Evolutionary conservation across 2,329 filamentous ascomycete genomes (phyloP), one percentile per base, ranked within the genome.

Genomic region (Sclerotinia subarctica): DNA sequence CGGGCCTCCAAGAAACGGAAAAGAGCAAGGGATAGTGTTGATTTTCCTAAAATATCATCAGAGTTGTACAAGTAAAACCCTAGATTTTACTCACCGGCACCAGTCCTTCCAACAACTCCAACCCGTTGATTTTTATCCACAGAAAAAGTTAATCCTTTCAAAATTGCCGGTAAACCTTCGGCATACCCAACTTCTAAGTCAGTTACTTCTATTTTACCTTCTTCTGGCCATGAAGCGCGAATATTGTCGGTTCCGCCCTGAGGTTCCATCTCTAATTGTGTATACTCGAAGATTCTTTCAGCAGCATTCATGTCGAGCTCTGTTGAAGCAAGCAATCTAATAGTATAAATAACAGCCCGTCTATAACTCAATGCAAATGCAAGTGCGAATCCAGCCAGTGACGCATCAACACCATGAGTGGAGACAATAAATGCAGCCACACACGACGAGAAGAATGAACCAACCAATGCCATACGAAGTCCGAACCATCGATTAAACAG

Each of bases 241-340:
- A 88, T 84, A 10, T 54, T 63, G 19, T 82, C 80, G 17, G 78
- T 76, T 21, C 88, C 90, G 24, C 80, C 86, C 64, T 89, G 85
- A 29, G 85, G 81, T 75, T 93, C 90, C 0, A 85, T 91, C 44
- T 84, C 80, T 10, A 93, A 81, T 62, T 88, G 84, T 0, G 87
- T 84, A 76, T 93, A 94, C 76, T 93, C 90, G 8, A 92, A 81
- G 24, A 94, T 86, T 53, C 91, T 83, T 78, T 93, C 91, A 0
- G 88, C 87, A 0, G 90, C 85, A 74, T 93, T 93, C 89, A 93
- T 92, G 74, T 90, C 86, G 8, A 93, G 80, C 75, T 94, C 91
- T 29, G 91, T 80, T 69, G 85, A 87, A 0, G 89, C 84, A 75
- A 90, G 91, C 58, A 87, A 79, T 5, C 88, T 83, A 47, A 92